Conservation (phyloP, 768 basidiomycete species). For the Suillus discolor region DNA sequence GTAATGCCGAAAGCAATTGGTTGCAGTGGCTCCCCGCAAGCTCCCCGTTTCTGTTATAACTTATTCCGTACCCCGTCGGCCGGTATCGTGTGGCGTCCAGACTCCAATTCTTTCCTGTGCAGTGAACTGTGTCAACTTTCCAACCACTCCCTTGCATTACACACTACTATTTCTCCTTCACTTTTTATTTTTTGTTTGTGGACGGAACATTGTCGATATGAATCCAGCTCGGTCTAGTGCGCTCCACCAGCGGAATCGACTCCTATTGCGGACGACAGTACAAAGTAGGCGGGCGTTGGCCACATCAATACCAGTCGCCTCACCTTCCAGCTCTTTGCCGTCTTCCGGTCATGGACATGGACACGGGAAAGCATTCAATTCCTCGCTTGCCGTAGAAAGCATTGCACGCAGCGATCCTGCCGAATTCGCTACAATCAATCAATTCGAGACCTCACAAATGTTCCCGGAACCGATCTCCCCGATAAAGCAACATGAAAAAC, state of each 20-base stretch:
- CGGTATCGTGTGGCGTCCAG: neutral
- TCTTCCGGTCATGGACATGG: slow-evolving; percentile 1
- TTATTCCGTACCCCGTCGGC: slow-evolving; percentile 4
- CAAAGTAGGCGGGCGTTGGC: slow-evolving; percentile 5
- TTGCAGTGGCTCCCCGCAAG: neutral
- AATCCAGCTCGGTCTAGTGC: neutral
- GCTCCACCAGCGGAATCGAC: neutral
- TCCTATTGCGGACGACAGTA: neutral
- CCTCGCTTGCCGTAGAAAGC: slow-evolving; percentile 2
- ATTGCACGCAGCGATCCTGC: neutral
- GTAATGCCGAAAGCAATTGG: slow-evolving; percentile 1
- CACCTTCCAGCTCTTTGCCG: slow-evolving; percentile 1
- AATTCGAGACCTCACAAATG: neutral
- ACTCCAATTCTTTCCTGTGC: neutral
- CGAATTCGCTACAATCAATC: neutral
- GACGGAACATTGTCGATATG: neutral
- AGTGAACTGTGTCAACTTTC: too few relatives aligned
- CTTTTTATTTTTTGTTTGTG: neutral
- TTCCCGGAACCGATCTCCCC: slow-evolving; percentile 18
- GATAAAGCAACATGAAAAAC: slow-evolving; percentile 45
- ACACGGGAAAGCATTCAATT: slow-evolving; percentile 6
- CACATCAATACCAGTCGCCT: slow-evolving; percentile 4
- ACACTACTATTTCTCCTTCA: neutral
- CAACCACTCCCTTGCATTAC: neutral
- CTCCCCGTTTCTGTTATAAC: neutral